Base-by-base conservation (phyloP, 2,329 filamentous ascomycete species). In the Apiospora arundinis region DNA sequence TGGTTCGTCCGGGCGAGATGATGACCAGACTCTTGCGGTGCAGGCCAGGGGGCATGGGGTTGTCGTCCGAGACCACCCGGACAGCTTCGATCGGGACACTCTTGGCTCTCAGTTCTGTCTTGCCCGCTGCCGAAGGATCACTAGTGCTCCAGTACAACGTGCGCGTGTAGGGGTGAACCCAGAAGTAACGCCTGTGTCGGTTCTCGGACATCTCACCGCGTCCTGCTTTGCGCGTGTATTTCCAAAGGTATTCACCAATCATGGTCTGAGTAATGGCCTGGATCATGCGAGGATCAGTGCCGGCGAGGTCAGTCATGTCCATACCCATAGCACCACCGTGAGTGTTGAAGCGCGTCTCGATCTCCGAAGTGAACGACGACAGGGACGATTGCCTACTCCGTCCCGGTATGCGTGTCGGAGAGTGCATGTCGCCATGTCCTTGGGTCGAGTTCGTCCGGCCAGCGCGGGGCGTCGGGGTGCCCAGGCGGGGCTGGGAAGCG, bases 181-280 rank as follows among this genome's bases (percentile, higher is more conserved):
- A 99, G 88, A 99, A 99, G 86, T 98, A 99, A 44, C 96, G 92
- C 73, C 94, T 91, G 82, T 99, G 96, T 69, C 96, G 90, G 70
- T 95, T 97, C 76, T 92, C 92, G 0, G 95, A 98, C 83, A 97
- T 91, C 74, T 95, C 93, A 70, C 91, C 93, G 32, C 95, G 92
- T n/a, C 95, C 95, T 72, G 95, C 88, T 84, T 96, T 97, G 77
- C 96, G 92, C 0, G 96, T 99, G 83, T 99, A 99, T 82, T 99
- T 99, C 96, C 96, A 99, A 52, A 99, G 87, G 81, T 95, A 98
- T 81, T 99, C 96, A 70, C 96, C 96, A 79, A 99, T 98, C 96
- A 99, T 99, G 23, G 96, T 98, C 82, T 99, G 95, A 2, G 96
- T 99, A 75, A 99, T 98, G 67, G 96, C 96, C 84, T 98, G 95